These are phyloP conservation scores for Epithemia pelagica DNA, from an alignment of 108 stramenopile species.

Conservation along the genomic window DNA sequence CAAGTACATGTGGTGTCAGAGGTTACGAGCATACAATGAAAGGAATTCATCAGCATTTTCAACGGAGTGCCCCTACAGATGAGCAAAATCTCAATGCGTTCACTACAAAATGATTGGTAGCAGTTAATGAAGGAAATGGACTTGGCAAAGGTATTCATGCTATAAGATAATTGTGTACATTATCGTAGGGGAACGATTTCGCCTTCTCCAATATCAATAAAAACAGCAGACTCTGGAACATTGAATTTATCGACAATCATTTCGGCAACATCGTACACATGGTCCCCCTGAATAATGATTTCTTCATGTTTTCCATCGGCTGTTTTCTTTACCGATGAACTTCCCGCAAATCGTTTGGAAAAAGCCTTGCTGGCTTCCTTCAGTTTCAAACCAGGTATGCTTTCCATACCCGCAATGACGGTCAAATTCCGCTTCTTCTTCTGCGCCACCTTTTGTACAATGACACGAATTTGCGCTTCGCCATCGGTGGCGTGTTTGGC, in stretches of 20 bases:
- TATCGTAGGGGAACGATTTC: conserved; percentile 57
- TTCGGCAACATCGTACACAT: conserved; percentile 85
- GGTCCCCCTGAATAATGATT: conserved; percentile 96
- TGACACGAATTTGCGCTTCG: conserved; percentile 33
- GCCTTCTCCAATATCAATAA: conserved; percentile 69
- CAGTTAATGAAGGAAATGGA: no score
- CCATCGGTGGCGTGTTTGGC: conserved; percentile 49
- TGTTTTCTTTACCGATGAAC: conserved; percentile 82
- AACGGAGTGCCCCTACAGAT: no score
- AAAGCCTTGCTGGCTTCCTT: conserved; percentile 93
- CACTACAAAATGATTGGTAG: no score
- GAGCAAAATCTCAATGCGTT: no score
- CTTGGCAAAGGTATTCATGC: no score
- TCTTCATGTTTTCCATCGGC: conserved; percentile 51
- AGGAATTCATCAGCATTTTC: no score
- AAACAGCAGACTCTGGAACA: conserved; percentile 56
- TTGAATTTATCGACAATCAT: conserved; percentile 86
- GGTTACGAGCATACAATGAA: no score
- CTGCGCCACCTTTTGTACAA: conserved; percentile 74
- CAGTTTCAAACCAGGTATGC: conserved; percentile 81
- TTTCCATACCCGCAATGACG: conserved; percentile 86
- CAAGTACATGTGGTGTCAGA: no score
- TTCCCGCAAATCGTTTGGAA: conserved; percentile 89
- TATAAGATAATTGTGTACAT: no score
- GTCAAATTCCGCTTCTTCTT: conserved; percentile 86